Base-by-base conservation (phyloP, 768 basidiomycete genomes). In the Mrakia gelida region DNA sequence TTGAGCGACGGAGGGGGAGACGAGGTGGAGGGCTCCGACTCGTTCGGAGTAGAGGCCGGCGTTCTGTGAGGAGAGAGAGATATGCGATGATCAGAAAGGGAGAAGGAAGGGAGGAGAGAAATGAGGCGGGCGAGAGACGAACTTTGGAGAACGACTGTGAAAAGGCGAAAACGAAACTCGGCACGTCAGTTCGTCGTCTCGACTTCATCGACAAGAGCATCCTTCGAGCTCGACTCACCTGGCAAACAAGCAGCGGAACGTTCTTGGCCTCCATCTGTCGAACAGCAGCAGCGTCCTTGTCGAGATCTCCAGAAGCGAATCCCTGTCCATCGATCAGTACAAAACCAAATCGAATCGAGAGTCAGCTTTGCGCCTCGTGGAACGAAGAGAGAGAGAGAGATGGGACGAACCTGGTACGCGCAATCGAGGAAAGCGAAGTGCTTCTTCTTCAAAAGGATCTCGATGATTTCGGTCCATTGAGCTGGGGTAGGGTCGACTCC, bases 1-100 rank as follows among this genome's bases (percentile, higher is more conserved):
- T 70, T 91, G 88, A 67, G 92, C 93, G 81, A 87, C 84, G 79
- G 86, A 85, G 56, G 87, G 84, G 13, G 90, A 87, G 49, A 97
- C 88, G 74, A 98, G 84, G 84, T 97, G 95, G 79, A 98, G 86
- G n/a, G 94, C 94, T 28, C 95, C 95, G 63, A 96, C 89, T 16
- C 95, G 93, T 85, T 98, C 94, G 32, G 93, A 92, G 83, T 98
- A 98, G 84, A 98, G 83, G 28, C 95, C 96, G 38, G 94, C 94
- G 83, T 96, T 96, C 88, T 96, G 45, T 5, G 32, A 28, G n/a
- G 26, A 62, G 38, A 23, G 11, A 21, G n/a, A n/a, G n/a, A n/a
- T n/a, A n/a, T n/a, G n/a, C n/a, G n/a, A n/a, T n/a, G n/a, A n/a
- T n/a, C n/a, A n/a, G n/a, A n/a, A n/a, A n/a, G n/a, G n/a, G 49